Evolutionary conservation across 2,329 filamentous ascomycete species (phyloP), one percentile per base, ranked within the genome.

Genomic region (Xylariales sp.): DNA sequence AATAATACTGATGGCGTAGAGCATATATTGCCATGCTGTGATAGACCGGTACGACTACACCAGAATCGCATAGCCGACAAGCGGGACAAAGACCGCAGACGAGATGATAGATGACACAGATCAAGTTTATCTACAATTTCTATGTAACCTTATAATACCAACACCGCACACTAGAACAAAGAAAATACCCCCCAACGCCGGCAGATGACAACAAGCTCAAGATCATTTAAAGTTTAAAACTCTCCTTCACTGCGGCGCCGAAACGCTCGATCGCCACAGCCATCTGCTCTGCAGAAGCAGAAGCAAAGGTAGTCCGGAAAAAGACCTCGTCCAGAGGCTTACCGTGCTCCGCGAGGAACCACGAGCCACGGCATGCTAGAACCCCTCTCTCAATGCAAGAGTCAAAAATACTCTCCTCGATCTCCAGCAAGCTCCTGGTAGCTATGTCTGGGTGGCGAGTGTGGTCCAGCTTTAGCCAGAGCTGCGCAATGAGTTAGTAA

Each of bases 331-430:
- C 69, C 7, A 71, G 70, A 4, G 64, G 70, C 54, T 68, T 71
- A 33, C 76, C 70, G 29, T 73, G 75, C 56, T 93, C 84, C 1
- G 90, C 86, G 41, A 80, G 76, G 73, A 97, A 98, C 90, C 90
- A 98, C 33, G 83, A 90, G 4, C 93, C 93, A 33, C 86, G 76
- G 41, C 86, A 88, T 3, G 93, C 72, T 31, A 98, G 72, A 5
- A 93, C 87, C 16, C 87, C 85, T 51, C 84, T 76, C 4, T 81
- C 76, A 40, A 96, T 83, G 45, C 82, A 82, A 1, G 76, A 71
- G 51, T 85, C 63, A 70, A 95, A 97, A 30, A 98, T 88, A 39
- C 86, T 80, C 51, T 95, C 83, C 62, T 98, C 93, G 29, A 98
- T 72, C 24, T 78, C 78, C 17, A 76, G 59, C 32, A 88, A 67